A percentile compares a stretch with the other conserved stretches of the same genome.
These are phyloP conservation scores for Rhizopogon roseolus DNA, from an alignment of 768 basidiomycete genomes.

Conservation along the genomic window DNA sequence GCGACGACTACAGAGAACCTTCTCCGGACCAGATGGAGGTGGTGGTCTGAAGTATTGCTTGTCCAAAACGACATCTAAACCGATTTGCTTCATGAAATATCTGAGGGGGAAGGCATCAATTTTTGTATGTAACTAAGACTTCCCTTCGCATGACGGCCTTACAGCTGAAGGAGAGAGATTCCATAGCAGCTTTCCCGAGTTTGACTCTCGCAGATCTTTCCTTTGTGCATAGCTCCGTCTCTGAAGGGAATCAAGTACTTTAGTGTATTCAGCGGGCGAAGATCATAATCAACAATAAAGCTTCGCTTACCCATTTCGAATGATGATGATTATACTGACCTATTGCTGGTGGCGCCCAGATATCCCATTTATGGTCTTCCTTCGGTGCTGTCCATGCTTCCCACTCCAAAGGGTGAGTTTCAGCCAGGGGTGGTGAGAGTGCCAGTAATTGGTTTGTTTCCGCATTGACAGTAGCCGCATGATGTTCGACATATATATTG, in stretches of 20 bases:
- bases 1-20: not conserved
- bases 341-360: not conserved
- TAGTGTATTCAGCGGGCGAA: not conserved
- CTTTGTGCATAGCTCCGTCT: not conserved
- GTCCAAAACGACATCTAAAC: not conserved
- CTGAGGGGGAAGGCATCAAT: not conserved
- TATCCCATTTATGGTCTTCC: not conserved
- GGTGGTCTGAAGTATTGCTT: not conserved
- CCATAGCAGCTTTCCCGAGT: not conserved
- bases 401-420: not conserved
- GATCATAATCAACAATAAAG: not conserved
- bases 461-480: conserved; percentile 1
- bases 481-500: not conserved
- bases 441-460: not conserved
- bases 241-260: not conserved
- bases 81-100: not conserved
- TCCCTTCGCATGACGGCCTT: not conserved
- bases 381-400: not conserved
- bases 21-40: not conserved
- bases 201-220: not conserved
- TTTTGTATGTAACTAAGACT: not conserved
- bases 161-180: not conserved
- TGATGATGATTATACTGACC: not conserved
- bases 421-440: not conserved
- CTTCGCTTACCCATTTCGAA: not conserved